Base-by-base conservation (phyloP, 352 stramenopile species). In the Phytophthora ohioensis region DNA sequence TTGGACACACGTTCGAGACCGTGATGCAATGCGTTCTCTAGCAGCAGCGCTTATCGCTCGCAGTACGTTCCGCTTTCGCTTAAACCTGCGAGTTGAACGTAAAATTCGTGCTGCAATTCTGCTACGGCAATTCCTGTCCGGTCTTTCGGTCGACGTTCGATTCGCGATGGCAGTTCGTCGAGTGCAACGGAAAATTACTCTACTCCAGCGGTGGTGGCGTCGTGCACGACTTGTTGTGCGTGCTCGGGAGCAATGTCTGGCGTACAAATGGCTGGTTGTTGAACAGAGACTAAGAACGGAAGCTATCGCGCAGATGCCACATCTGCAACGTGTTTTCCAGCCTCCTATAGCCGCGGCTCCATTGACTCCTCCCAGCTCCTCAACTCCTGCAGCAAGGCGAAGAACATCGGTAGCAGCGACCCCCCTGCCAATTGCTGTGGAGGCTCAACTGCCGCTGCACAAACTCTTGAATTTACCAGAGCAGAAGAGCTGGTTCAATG, bases 201-300 rank as follows among this genome's bases (percentile, higher is more conserved):
- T 77, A 39, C 75, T 91, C 11, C 83, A 91, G 70, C 81, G 81
- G 57, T 91, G 83, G 83, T 91, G 83, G 83, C 75, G 81, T 6
- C 79, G 81, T 43, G 67, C 82, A 9, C 73, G 84, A 42, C 79
- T 90, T 38, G 84, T 91, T 61, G 80, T 90, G 21, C 69, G 65
- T 2, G 83, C 81, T 5, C 66, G 83, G 2, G 79, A 90, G 48
- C 78, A 90, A 41, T 78, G 74, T 12, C 52, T 90, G 39, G 84
- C 76, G 34, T 68, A 83, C 67, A 87, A 90, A 43, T 91, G 83
- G 83, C 35, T 86, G 43, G 49, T 42, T 9, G 69, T 90, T 15
- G 83, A 91, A 64, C 70, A 75, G 3, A 69, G 76, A 0, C 27
- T 91, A 38, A 69, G 83, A 0, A 59, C 79, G 1, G 81, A 88